Percentiles rank a stretch among this genome's conserved stretches.
Conservation (phyloP, 2,329 filamentous ascomycete species). For the Coleophoma eucalyptorum region DNA sequence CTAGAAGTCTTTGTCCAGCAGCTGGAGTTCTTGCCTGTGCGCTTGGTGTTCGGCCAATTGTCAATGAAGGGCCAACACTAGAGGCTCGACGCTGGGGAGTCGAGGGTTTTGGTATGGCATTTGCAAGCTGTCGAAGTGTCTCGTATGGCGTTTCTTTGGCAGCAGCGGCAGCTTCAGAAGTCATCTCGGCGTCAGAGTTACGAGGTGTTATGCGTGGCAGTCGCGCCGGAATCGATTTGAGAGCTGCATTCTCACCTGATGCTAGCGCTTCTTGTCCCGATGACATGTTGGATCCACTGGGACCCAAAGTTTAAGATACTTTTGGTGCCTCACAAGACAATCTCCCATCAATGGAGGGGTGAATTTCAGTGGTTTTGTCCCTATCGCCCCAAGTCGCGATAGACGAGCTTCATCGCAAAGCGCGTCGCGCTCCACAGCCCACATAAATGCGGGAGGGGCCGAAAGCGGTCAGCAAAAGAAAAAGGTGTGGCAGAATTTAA, state of each 20-base stretch:
- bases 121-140: constrained; percentile 18
- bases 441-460: not conserved
- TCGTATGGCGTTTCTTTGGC: constrained; percentile 22
- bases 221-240: not conserved
- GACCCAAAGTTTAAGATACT: too few species aligned
- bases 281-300: too few species aligned
- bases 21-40: constrained; percentile 21
- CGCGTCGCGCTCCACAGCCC: not conserved
- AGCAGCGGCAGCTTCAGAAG: constrained; percentile 2
- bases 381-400: too few species aligned
- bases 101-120: constrained; percentile 20
- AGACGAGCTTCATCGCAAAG: too few species aligned
- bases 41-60: constrained; percentile 19
- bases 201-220: constrained; percentile 18
- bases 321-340: too few species aligned
- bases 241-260: too few species aligned
- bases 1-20: constrained; percentile 9
- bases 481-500: too few species aligned
- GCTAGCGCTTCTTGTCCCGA: too few species aligned
- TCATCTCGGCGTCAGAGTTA: constrained; percentile 16
- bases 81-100: constrained; percentile 26
- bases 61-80: constrained; percentile 24
- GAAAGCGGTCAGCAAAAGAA: not conserved
- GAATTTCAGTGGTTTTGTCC: too few species aligned
- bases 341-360: too few species aligned